A percentile compares a stretch with the other conserved stretches of the same genome.
These are phyloP conservation scores for Dactylonectria estremocensis DNA, from an alignment of 2,329 filamentous ascomycete species.

Conservation along the genomic window DNA sequence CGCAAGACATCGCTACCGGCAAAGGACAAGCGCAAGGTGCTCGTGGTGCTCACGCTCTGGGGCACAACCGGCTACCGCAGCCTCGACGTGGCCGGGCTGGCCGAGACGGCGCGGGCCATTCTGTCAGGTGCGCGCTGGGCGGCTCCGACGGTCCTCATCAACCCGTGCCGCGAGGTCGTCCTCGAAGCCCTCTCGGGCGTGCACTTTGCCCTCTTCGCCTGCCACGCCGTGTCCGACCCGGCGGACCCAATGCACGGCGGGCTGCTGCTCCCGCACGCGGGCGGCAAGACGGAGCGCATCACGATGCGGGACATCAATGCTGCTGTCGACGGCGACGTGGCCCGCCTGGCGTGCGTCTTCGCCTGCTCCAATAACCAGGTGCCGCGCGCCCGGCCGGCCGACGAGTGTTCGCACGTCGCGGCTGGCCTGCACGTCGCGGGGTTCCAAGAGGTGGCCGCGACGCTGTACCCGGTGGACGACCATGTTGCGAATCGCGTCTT, in stretches of 20 bases:
- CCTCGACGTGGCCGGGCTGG: not conserved
- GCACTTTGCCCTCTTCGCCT: not conserved
- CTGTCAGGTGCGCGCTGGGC: not conserved
- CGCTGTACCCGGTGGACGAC: not conserved
- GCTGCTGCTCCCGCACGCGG: not conserved
- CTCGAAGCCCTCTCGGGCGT: not conserved
- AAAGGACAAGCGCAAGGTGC: not conserved
- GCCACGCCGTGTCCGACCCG: not conserved
- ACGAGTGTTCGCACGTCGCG: not conserved
- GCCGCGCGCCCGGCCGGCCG: not conserved
- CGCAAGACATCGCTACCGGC: not conserved
- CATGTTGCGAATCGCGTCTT: not conserved
- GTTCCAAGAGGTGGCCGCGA: not conserved
- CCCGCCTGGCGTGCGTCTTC: not conserved
- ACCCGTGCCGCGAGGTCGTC: not conserved
- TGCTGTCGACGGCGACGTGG: not conserved
- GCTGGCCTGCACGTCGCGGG: not conserved
- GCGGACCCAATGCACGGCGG: not conserved
- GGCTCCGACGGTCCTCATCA: not conserved
- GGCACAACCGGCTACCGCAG: not conserved
- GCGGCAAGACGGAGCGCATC: not conserved
- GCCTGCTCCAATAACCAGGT: not conserved
- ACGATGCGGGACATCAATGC: not conserved
- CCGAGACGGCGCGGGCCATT: not conserved
- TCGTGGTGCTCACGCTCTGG: not conserved